A percentile compares a stretch with the other conserved stretches of the same genome.
Conservation (phyloP, 768 basidiomycete species). For the Lyophyllum atratum region DNA sequence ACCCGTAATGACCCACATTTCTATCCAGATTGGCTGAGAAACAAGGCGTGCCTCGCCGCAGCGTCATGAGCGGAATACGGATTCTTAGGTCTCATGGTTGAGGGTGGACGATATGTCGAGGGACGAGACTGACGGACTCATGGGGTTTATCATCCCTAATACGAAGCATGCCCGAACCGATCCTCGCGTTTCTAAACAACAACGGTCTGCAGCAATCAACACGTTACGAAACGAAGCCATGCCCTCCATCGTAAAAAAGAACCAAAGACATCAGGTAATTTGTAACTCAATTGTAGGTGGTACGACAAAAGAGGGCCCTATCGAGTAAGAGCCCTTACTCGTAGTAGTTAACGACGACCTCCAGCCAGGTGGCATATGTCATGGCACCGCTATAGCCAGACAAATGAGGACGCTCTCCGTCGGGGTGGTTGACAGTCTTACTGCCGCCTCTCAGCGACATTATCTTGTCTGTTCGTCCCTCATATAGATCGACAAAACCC, state of each 20-base stretch:
- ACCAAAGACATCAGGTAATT: too few relatives aligned
- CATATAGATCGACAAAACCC: not conserved
- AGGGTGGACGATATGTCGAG: not conserved
- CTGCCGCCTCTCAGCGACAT: not conserved
- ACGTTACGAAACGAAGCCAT: too few relatives aligned
- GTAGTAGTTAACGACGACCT: not conserved
- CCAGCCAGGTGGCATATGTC: not conserved
- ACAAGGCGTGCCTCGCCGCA: slow-evolving; percentile 34
- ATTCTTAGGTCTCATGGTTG: not conserved
- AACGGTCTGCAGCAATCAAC: too few relatives aligned
- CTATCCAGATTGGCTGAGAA: slow-evolving; percentile 45
- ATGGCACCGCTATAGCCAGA: not conserved
- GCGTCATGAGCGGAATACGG: slow-evolving; percentile 14
- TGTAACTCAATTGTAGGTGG: too few relatives aligned
- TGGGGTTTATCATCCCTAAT: too few relatives aligned
- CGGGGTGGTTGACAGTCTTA: too few relatives aligned
- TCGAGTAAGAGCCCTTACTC: not conserved
- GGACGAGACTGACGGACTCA: too few relatives aligned
- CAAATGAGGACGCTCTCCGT: not conserved
- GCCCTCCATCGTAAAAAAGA: too few relatives aligned
- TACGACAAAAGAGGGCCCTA: not conserved
- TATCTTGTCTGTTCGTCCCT: not conserved
- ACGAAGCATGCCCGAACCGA: too few relatives aligned
- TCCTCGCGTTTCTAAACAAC: too few relatives aligned
- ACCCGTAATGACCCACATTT: slow-evolving; percentile 6